A percentile compares a stretch with the other conserved stretches of the same genome.
These are phyloP conservation scores for Picocystis sp. DNA, from an alignment of 163 green algal genomes.

Conservation along the genomic window DNA sequence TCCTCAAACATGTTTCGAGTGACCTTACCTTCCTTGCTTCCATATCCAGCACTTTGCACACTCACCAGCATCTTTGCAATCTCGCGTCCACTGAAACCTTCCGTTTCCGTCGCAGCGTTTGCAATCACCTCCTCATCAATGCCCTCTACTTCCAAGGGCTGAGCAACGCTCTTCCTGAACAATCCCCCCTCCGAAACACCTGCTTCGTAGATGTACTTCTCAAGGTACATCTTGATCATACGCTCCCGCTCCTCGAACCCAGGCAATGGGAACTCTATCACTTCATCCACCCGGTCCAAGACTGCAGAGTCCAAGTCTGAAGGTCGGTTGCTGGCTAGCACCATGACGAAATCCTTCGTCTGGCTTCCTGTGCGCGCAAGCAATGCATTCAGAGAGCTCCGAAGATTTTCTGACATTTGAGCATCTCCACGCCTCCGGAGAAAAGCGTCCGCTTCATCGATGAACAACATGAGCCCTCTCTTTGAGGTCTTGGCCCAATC, in stretches of 20 bases:
- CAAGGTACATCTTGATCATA: conserved; percentile 20
- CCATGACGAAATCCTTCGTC: conserved; percentile 61
- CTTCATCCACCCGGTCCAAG: conserved; percentile 92
- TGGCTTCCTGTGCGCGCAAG: conserved; percentile 86
- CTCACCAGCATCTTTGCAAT: conserved; percentile 90
- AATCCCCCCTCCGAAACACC: too few species aligned
- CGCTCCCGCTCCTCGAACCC: conserved; percentile 2
- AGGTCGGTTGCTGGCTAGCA: conserved; percentile 94
- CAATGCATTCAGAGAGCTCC: conserved; percentile 86
- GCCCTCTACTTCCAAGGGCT: conserved; percentile 13
- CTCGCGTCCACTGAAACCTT: conserved; percentile 90
- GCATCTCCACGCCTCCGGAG: conserved; percentile 57
- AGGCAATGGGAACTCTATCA: conserved; percentile 28
- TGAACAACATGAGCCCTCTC: conserved; percentile 91
- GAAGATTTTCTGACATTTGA: conserved; percentile 74
- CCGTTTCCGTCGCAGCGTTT: conserved; percentile 49
- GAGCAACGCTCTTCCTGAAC: too few species aligned
- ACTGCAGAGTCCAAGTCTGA: conserved; percentile 85
- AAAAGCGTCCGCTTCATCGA: conserved; percentile 98
- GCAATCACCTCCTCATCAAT: conserved; percentile 38
- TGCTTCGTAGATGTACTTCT: conserved; percentile 2
- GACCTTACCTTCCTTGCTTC: conserved; percentile 22
- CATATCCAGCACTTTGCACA: conserved; percentile 82
- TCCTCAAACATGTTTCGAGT: conserved; percentile 32
- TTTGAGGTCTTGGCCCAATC: conserved; percentile 62